Evolutionary conservation across 1,284 basidiomycete genomes (phyloP).

Genomic region (Ceratobasidium sp.): DNA sequence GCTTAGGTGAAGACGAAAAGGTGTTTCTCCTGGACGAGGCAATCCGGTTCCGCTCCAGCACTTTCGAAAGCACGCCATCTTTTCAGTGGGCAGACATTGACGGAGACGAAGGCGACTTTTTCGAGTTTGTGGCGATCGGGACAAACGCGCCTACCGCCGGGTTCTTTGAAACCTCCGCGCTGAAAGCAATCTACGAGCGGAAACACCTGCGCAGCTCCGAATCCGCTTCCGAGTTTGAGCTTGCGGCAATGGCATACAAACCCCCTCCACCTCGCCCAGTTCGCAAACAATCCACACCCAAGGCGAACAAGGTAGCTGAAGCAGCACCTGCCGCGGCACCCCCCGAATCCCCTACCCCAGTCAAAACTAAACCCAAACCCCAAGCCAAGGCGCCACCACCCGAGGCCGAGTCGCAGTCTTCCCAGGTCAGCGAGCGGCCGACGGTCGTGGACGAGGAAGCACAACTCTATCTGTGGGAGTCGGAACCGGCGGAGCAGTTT

Average conservation of each 20-base stretch:
- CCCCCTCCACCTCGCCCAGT: conserved; percentile 13
- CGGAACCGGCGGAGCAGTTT: conserved; percentile 56
- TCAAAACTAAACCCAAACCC: conserved; percentile 5
- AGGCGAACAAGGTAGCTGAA: conserved; percentile 18
- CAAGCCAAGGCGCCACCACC: conserved; percentile 31
- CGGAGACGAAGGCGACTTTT: conserved; percentile 77
- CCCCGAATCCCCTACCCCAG: conserved; percentile 26
- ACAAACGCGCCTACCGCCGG: conserved; percentile 84
- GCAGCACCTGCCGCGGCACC: background rate
- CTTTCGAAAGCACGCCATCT: conserved; percentile 80
- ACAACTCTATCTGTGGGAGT: conserved; percentile 75
- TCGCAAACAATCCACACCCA: conserved; percentile 24
- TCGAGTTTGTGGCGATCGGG: conserved; percentile 80
- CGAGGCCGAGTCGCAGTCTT: conserved; percentile 38
- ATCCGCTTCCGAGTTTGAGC: conserved; percentile 67
- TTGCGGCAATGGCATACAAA: conserved; percentile 79
- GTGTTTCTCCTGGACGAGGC: conserved; percentile 90
- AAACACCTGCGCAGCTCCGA: conserved; percentile 81
- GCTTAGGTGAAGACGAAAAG: conserved; percentile 85
- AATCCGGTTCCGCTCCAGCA: conserved; percentile 80
- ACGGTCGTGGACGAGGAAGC: conserved; percentile 47
- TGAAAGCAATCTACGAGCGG: conserved; percentile 93
- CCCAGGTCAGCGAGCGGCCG: conserved; percentile 35
- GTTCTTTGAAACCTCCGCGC: conserved; percentile 92
- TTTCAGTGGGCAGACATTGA: conserved; percentile 88